Percentiles rank a stretch among this genome's conserved stretches.
These are phyloP conservation scores for Lichtheimia ramosa DNA, from an alignment of 371 early-diverging fungal genomes.

Conservation along the genomic window DNA sequence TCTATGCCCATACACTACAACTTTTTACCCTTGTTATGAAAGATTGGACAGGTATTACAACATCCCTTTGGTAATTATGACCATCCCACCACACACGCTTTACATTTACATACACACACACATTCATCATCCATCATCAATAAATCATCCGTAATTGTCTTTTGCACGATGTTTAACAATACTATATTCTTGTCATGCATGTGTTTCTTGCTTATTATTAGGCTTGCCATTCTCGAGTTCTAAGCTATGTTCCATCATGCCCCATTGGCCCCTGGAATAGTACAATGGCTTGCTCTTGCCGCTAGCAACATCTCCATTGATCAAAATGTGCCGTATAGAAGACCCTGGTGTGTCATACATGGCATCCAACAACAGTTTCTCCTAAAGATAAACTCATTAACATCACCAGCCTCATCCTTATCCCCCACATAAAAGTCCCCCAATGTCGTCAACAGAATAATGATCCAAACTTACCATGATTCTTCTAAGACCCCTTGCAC, in stretches of 20 bases:
- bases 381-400: slow-evolving; percentile 24
- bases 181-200: no score
- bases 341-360: slow-evolving; percentile 77
- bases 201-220: not conserved
- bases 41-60: no score
- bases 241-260: slow-evolving; percentile 18
- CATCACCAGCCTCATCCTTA: not conserved
- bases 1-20: no score
- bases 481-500: slow-evolving; percentile 78
- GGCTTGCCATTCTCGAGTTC: slow-evolving; percentile 9
- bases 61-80: no score
- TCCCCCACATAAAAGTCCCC: no score
- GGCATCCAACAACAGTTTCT: slow-evolving; percentile 65
- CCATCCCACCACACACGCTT: no score
- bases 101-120: no score
- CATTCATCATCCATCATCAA: no score
- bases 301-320: slow-evolving; percentile 47
- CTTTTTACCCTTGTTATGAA: no score
- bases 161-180: no score
- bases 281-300: slow-evolving; percentile 58
- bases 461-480: slow-evolving; percentile 55
- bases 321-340: slow-evolving; percentile 58
- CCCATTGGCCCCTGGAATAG: slow-evolving; percentile 56
- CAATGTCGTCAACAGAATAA: no score
- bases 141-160: no score